phyloP scores from a whole-genome alignment of 768 basidiomycete genomes.

The Panellus pusillus region DNA sequence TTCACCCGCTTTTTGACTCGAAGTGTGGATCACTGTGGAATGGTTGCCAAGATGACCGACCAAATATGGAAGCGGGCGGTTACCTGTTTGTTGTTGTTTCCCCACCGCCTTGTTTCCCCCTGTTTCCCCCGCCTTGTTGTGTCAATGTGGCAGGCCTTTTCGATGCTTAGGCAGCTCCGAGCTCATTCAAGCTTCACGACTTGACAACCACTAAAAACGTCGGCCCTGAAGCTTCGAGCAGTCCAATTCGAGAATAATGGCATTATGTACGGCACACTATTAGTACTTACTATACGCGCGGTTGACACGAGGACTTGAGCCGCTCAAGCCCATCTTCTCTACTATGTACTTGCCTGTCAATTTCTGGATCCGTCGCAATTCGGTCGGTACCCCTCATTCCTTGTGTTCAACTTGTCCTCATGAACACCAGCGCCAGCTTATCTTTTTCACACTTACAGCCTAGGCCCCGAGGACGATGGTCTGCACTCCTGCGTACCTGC shows the following conservation, averaged over 20 bases:
- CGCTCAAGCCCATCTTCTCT: background rate
- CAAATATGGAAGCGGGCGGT: constrained; percentile 15
- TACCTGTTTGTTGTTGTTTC: background rate
- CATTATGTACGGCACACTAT: too few species aligned
- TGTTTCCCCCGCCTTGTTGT: too few species aligned
- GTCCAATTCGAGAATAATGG: too few species aligned
- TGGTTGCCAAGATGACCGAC: constrained; percentile 14
- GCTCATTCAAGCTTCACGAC: too few species aligned
- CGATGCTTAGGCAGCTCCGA: too few species aligned
- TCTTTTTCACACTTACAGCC: background rate
- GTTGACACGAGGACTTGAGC: too few species aligned
- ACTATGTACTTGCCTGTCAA: constrained; percentile 6
- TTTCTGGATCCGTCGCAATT: background rate
- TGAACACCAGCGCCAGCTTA: background rate
- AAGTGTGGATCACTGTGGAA: too few species aligned
- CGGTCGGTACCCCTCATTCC: background rate
- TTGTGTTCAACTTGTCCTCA: background rate
- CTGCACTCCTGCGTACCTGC: background rate
- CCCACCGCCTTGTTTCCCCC: constrained; percentile 9
- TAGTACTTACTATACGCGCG: too few species aligned
- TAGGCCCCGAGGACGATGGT: background rate
- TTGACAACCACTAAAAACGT: too few species aligned
- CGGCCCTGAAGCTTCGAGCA: too few species aligned
- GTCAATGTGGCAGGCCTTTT: constrained; percentile 17
- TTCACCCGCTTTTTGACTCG: too few species aligned